phyloP scores from a whole-genome alignment of 2,329 filamentous ascomycete genomes.

The Aspergillus sp. region DNA sequence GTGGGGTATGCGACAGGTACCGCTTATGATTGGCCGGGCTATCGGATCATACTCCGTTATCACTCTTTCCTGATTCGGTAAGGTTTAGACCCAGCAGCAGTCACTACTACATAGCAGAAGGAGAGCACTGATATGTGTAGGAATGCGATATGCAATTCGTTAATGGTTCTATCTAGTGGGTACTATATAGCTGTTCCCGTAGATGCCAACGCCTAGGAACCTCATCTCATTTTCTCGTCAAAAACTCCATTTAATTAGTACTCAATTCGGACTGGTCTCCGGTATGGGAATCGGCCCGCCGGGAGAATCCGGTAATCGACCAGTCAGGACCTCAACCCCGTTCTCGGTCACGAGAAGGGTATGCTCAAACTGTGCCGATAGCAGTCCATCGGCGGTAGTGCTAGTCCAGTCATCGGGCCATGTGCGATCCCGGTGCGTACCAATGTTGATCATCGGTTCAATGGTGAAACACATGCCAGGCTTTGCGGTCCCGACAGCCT shows the following conservation, averaged over 20 bases:
- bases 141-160: background rate
- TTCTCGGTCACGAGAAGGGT: constrained; percentile 75
- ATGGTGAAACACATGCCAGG: constrained; percentile 98
- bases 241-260: too few species aligned
- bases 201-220: background rate
- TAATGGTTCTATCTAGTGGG: background rate
- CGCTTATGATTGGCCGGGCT: background rate
- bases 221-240: constrained; percentile 14
- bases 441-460: constrained; percentile 94
- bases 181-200: background rate
- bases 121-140: too few species aligned
- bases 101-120: too few species aligned
- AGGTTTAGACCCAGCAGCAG: too few species aligned
- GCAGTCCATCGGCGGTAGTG: constrained; percentile 78
- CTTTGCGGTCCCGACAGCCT: constrained; percentile 88
- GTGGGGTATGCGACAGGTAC: background rate
- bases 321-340: constrained; percentile 73
- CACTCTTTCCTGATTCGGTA: background rate
- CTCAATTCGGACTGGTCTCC: background rate
- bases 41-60: background rate
- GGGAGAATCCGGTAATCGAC: constrained; percentile 62
- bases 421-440: constrained; percentile 83
- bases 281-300: constrained; percentile 63
- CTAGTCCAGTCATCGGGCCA: constrained; percentile 99
- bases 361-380: constrained; percentile 91